Conservation (phyloP, 352 stramenopile genomes). For the Globisporangium megalacanthum region DNA sequence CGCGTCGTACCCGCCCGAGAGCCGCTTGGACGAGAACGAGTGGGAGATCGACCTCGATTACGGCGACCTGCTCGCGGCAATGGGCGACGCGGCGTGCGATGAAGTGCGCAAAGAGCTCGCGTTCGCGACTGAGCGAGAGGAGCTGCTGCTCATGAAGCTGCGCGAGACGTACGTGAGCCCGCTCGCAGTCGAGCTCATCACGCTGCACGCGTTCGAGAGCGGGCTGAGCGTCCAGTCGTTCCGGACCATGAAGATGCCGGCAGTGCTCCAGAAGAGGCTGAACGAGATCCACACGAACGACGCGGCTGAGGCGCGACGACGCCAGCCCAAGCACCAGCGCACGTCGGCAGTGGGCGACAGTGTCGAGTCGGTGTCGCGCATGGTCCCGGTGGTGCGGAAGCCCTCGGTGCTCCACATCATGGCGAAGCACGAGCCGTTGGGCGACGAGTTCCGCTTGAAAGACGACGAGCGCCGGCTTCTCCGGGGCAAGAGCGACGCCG, state of each 20-base stretch:
- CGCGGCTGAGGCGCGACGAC: constrained; percentile 8
- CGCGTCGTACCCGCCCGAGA: constrained; percentile 42
- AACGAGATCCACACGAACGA: constrained; percentile 58
- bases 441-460: constrained; percentile 49
- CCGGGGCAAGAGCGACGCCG: neutral
- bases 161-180: constrained; percentile 65
- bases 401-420: constrained; percentile 71
- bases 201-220: constrained; percentile 60
- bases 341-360: neutral
- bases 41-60: constrained; percentile 90
- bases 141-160: constrained; percentile 85
- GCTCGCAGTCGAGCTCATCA: constrained; percentile 72
- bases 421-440: constrained; percentile 34
- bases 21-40: constrained; percentile 58
- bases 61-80: constrained; percentile 48
- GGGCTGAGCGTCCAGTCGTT: constrained; percentile 69
- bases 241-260: constrained; percentile 73
- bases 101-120: constrained; percentile 85
- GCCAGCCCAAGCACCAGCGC: constrained; percentile 10
- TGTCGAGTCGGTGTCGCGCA: neutral
- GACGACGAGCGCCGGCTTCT: constrained; percentile 57
- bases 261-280: constrained; percentile 54
- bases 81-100: constrained; percentile 78
- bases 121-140: constrained; percentile 71
- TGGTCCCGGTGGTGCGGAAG: constrained; percentile 4